These are phyloP conservation scores for Perkinsela sp. DNA, from an alignment of 208 protist genomes.

Conservation along the genomic window DNA sequence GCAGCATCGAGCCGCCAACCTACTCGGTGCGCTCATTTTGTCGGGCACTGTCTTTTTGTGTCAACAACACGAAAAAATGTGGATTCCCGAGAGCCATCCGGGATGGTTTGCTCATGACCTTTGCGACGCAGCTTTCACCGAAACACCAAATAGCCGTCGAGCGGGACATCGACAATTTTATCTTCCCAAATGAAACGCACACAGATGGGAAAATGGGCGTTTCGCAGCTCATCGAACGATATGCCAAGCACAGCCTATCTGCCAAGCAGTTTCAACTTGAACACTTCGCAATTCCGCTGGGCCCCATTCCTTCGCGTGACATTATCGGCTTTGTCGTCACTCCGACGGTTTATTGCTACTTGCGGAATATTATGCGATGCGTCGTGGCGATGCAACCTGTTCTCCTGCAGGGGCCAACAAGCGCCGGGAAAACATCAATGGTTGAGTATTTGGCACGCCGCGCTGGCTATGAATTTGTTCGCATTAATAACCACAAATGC, in stretches of 20 bases:
- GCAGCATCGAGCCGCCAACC: constrained; percentile 66
- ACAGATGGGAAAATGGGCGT: constrained; percentile 14
- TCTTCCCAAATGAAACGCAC: constrained; percentile 40
- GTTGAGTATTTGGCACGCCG: constrained; percentile 90
- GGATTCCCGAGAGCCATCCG: constrained; percentile 76
- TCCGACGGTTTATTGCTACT: constrained; percentile 58
- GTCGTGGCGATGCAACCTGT: constrained; percentile 81
- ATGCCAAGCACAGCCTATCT: neutral
- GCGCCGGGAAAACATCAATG: constrained; percentile 94
- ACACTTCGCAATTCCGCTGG: constrained; percentile 74
- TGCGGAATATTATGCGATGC: constrained; percentile 73
- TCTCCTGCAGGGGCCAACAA: constrained; percentile 93
- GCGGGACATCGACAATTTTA: constrained; percentile 49
- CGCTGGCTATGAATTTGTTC: constrained; percentile 90
- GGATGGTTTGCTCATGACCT: constrained; percentile 80
- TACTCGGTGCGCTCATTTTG: constrained; percentile 90
- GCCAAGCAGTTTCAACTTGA: constrained; percentile 55
- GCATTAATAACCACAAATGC: constrained; percentile 99
- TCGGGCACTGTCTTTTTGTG: constrained; percentile 74
- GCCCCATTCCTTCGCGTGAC: constrained; percentile 12
- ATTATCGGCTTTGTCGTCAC: constrained; percentile 83
- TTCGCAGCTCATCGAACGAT: constrained; percentile 2
- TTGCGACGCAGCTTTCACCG: constrained; percentile 74
- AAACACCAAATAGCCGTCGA: constrained; percentile 53
- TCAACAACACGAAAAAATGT: constrained; percentile 55